A percentile compares a stretch with the other conserved stretches of the same genome.
Conservation (phyloP, 2,329 filamentous ascomycete genomes). For the Tothia fuscella region DNA sequence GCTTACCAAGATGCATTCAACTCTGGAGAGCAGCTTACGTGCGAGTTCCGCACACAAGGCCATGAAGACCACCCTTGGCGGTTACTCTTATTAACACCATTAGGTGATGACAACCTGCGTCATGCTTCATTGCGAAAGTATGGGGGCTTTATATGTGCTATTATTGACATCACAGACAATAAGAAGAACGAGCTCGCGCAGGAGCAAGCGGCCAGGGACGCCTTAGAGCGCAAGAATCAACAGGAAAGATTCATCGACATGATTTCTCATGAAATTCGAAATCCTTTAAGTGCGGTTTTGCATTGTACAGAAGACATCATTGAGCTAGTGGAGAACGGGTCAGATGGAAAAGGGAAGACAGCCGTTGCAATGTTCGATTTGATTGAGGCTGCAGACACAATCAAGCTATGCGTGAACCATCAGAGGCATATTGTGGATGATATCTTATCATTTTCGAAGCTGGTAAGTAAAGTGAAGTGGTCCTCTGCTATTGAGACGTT, state of each 20-base stretch:
- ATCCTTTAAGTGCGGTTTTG: slow-evolving; percentile 32
- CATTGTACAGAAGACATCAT: slow-evolving; percentile 33
- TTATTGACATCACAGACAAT: slow-evolving; percentile 34
- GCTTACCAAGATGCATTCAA: slow-evolving; percentile 32
- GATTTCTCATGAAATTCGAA: slow-evolving; percentile 28
- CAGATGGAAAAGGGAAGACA: background rate
- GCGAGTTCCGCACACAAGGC: slow-evolving; percentile 30
- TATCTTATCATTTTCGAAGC: slow-evolving; percentile 10
- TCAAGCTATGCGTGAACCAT: slow-evolving; percentile 9
- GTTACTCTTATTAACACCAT: slow-evolving; percentile 30
- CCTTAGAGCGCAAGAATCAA: slow-evolving; percentile 26
- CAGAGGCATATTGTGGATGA: slow-evolving; percentile 12
- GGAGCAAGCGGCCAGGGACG: slow-evolving; percentile 24
- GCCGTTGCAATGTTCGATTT: slow-evolving; percentile 16
- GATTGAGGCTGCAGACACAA: slow-evolving; percentile 27
- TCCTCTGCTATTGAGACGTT: background rate
- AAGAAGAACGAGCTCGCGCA: slow-evolving; percentile 22
- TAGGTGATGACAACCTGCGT: slow-evolving; percentile 26
- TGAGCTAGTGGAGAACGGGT: slow-evolving; percentile 21
- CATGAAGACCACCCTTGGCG: slow-evolving; percentile 25
- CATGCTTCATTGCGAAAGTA: slow-evolving; percentile 21
- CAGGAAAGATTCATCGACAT: slow-evolving; percentile 29
- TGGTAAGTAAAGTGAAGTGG: too few relatives aligned
- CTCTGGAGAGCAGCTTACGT: slow-evolving; percentile 25
- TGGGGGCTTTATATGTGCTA: slow-evolving; percentile 34